phyloP scores from a whole-genome alignment of 345 rosid genomes.

The Psidium guajava region DNA sequence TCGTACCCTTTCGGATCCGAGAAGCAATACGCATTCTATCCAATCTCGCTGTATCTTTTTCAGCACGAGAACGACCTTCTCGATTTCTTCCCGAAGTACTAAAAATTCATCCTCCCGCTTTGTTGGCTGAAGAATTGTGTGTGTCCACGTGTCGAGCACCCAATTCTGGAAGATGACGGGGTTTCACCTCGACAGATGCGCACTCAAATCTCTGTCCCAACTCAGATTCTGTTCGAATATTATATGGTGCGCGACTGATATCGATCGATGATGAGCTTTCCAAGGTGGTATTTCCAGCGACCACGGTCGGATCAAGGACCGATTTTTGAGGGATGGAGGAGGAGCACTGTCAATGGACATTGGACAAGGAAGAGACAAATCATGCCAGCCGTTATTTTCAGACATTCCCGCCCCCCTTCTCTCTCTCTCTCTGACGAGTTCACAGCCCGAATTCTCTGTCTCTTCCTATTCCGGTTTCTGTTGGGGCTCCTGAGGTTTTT shows the following conservation, averaged over 20 bases:
- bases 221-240: neutral
- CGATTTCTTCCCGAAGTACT: neutral
- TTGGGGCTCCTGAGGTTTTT: neutral
- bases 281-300: neutral
- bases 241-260: neutral
- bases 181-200: neutral
- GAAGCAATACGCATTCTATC: neutral
- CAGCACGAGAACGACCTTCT: neutral
- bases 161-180: neutral
- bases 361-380: slow-evolving; percentile 8
- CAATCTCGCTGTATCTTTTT: neutral
- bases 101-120: neutral
- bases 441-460: neutral
- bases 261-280: neutral
- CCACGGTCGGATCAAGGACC: neutral
- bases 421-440: neutral
- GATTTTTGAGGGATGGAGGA: neutral
- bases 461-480: neutral
- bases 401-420: neutral
- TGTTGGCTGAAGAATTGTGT: neutral
- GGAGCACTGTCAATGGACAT: neutral
- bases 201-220: neutral
- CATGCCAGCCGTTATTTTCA: slow-evolving; percentile 12
- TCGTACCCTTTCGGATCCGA: neutral
- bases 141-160: neutral